A percentile compares a stretch with the other conserved stretches of the same genome.
phyloP scores from a whole-genome alignment of 495 filamentous ascomycete genomes.

The Penicillium malachiteum region DNA sequence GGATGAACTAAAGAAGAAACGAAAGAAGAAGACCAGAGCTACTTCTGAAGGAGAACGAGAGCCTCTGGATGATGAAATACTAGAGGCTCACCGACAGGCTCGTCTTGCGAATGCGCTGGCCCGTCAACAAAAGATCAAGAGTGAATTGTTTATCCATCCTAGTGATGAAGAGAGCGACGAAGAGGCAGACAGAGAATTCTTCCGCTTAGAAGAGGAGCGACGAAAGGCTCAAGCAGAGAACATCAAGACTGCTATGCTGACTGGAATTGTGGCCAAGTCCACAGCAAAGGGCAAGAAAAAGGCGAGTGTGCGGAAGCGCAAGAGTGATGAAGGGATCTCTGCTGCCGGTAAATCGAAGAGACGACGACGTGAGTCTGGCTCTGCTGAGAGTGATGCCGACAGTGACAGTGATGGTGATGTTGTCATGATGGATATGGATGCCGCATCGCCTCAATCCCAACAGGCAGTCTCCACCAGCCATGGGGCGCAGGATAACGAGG shows the following conservation, averaged over 20 bases:
- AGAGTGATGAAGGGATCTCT: conserved; percentile 25
- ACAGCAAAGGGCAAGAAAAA: conserved; percentile 28
- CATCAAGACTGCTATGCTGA: conserved; percentile 51
- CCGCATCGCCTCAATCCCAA: conserved; percentile 20
- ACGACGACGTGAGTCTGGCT: conserved; percentile 31
- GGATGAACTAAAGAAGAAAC: conserved; percentile 53
- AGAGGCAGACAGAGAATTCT: conserved; percentile 66
- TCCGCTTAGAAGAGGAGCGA: conserved; percentile 61
- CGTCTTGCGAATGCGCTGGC: conserved; percentile 58
- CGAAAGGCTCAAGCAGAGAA: conserved; percentile 50
- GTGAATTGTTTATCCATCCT: conserved; percentile 71
- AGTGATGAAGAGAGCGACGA: conserved; percentile 79
- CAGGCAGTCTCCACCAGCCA: conserved; percentile 20
- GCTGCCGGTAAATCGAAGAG: conserved; percentile 29
- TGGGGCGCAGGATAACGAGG: conserved; percentile 21
- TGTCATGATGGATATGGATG: conserved; percentile 33
- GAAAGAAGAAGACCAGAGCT: conserved; percentile 43
- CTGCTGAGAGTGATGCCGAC: conserved; percentile 19
- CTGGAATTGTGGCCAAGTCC: conserved; percentile 50
- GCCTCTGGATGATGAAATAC: conserved; percentile 48
- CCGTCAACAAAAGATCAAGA: conserved; percentile 77
- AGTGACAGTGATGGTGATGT: conserved; percentile 36
- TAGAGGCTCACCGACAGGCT: conserved; percentile 53
- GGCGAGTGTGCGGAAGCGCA: conserved; percentile 32
- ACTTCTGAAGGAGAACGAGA: conserved; percentile 31